Evolutionary conservation across 2,329 filamentous ascomycete genomes (phyloP), one percentile per base, ranked within the genome.

Genomic region (Beauveria sp.): DNA sequence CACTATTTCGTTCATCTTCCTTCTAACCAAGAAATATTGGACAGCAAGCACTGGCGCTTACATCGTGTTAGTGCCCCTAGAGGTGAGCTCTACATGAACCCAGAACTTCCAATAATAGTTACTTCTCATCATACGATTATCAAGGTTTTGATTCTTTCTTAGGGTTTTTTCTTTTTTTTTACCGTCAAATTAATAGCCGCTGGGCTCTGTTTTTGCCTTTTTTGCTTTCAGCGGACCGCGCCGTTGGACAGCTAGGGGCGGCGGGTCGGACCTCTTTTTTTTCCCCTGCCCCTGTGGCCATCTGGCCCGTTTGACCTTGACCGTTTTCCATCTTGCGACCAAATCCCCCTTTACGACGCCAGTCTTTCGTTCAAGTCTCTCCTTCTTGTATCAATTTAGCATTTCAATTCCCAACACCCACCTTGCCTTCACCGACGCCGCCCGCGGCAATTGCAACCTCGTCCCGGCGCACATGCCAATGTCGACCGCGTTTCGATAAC

Each of bases 401-500:
- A 42, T 26, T 28, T 20, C 1, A 7, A 28, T n/a, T 43, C 5
- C 12, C 7, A 26, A 8, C 3, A 3, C 14, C 12, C n/a, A 2
- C 6, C 38, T 20, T 2, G 1, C n/a, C n/a, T 4, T 26, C 38
- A 14, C 9, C 51, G 3, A 43, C 51, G 18, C 10, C 38, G 42
- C 34, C 8, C 51, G 12, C 4, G 34, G 51, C 34, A 43, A 54
- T 24, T 12, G 38, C 51, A 53, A 6, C 10, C 9, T 53, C 34
- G 34, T 10, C 14, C 28, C 28, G 28, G 8, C 42, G 54, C 55
- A 31, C 45, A 46, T 34, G 56, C 34, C 49, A 43, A 60, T 60
- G 57, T 60, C 57, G 50, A 28, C 40, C 26, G 28, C 42, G 49
- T 48, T 38, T 60, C 58, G 10, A 60, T 48, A 54, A 43, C 72